Evolutionary conservation across 345 rosid species (phyloP), one percentile per base, ranked within the genome.

Genomic region (Rhodamnia rubescens): DNA sequence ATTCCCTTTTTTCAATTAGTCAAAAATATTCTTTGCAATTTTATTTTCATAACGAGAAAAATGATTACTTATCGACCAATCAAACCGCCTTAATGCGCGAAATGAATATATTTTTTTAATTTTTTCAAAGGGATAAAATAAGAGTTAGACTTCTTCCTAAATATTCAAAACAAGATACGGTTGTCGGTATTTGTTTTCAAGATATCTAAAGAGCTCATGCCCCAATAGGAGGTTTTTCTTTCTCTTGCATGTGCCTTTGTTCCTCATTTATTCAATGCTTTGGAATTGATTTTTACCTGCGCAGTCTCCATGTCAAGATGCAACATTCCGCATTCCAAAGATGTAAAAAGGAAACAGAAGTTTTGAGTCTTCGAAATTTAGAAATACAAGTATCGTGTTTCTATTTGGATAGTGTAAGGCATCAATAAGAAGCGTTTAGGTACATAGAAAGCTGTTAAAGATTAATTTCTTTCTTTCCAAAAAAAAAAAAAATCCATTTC

Each of bases 1-100:
- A 50, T 50, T 11, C 52, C 52, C 52, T 3, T 50, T 50, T 50
- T 50, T 50, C 11, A 7, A 15, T 15, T 29, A 29, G 42, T 61
- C 4, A 29, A 29, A 61, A 58, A 29, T 29, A 7, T 32, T 6
- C 6, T 1, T 15, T 16, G 74, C 11, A 15, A 0, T 64, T 64
- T 64, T 18, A 64, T 64, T 64, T 32, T 16, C 0, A 0, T 8
- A 16, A 32, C 7, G 20, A 27, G 8, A n/a, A 5, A 59, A 4
- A 13, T 1, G 2, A 13, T 6, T 32, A 4, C 4, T 8, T 0
- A 4, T 29, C 21, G 1, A 32, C 20, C 0, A 5, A 0, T 0
- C 0, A 0, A 1, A 64, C 9, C 21, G 9, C 12, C 32, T 4
- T 0, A 32, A 8, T 18, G 12, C 24, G 4, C 4, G 24, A 8